Base-by-base conservation (phyloP, 441 rosid genomes). In the Hypseocharis bilobata region DNA sequence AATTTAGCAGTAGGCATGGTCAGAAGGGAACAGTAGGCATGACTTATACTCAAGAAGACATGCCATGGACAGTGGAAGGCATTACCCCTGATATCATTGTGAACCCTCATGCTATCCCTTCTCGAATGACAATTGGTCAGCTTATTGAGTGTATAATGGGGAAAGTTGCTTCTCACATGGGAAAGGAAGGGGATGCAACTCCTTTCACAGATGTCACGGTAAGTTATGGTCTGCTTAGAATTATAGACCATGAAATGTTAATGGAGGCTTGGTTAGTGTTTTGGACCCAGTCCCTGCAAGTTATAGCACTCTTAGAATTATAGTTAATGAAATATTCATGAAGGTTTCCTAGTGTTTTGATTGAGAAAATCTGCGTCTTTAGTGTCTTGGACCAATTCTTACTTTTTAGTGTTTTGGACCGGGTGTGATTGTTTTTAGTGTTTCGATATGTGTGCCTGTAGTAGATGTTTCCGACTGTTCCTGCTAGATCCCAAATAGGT, bases 11-110 rank as follows among this genome's bases (percentile, higher is more conserved):
- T 84, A 82, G 98, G 76, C 97, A 92, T 44, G 98, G 97, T 69
- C 98, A 93, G 84, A 93, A 93, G 85, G 97, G 99, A 80, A 93
- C 99, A 3, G 93, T 91, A n/a, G 99, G 99, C 70, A 93, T 91
- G 96, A 88, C 97, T 16, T 93, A 93, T 77, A 91, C 99, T 0
- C 99, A 93, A 70, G 99, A 91, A 72, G 99, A 93, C 78, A 93
- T 93, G 97, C 96, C 97, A 25, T 93, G 99, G 99, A 93, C 96
- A 1, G 82, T 85, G 67, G 99, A 93, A 82, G 99, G 99, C 76
- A 84, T 91, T 63, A 85, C 91, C 8, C 98, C 98, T 0, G 96
- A 93, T 70, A 87, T 93, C 26, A 83, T 93, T 23, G 96, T 93
- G 74, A 93, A 93, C 68, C 99, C 97, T 7, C 97, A 93, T 79